Evolutionary conservation across 1,139 yeast genomes (phyloP).

Genomic region (Blastobotrys buckinghamii): DNA sequence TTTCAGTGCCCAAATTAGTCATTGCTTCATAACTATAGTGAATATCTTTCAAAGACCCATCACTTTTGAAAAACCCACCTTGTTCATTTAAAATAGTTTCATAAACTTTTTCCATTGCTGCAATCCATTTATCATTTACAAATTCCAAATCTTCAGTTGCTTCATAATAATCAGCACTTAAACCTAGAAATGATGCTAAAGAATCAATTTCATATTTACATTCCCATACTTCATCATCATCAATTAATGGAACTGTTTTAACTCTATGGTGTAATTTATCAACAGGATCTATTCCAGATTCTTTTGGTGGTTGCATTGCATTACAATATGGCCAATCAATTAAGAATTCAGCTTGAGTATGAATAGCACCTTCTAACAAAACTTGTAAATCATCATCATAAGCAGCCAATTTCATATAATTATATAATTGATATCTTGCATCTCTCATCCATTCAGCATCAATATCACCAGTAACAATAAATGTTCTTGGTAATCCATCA

Average conservation of each 20-base stretch:
- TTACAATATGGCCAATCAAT: conserved; percentile 71
- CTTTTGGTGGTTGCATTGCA: conserved; percentile 82
- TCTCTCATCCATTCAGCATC: conserved; percentile 90
- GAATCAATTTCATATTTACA: conserved; percentile 89
- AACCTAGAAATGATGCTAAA: conserved; percentile 71
- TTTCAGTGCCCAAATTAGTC: conserved; percentile 74
- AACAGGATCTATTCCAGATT: conserved; percentile 14
- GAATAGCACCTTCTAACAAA: conserved; percentile 70
- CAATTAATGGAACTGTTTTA: conserved; percentile 59
- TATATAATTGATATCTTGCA: conserved; percentile 75
- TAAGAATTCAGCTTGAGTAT: conserved; percentile 69
- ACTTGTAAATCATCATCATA: conserved; percentile 45
- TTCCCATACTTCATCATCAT: conserved; percentile 71
- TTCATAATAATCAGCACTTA: conserved; percentile 63
- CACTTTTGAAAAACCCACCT: conserved; percentile 54
- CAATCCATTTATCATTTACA: conserved; percentile 50
- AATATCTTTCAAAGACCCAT: conserved; percentile 34
- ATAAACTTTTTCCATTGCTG: conserved; percentile 51
- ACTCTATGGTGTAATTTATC: conserved; percentile 35
- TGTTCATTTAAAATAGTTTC: conserved; percentile 56
- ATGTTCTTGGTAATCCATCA: conserved; percentile 42
- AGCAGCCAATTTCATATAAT: conserved; percentile 56
- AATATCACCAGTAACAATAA: conserved; percentile 79
- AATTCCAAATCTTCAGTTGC: conserved; percentile 49
- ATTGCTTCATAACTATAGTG: conserved; percentile 63